Conservation (phyloP, 2,329 filamentous ascomycete species). For the Verticillium dahliae region DNA sequence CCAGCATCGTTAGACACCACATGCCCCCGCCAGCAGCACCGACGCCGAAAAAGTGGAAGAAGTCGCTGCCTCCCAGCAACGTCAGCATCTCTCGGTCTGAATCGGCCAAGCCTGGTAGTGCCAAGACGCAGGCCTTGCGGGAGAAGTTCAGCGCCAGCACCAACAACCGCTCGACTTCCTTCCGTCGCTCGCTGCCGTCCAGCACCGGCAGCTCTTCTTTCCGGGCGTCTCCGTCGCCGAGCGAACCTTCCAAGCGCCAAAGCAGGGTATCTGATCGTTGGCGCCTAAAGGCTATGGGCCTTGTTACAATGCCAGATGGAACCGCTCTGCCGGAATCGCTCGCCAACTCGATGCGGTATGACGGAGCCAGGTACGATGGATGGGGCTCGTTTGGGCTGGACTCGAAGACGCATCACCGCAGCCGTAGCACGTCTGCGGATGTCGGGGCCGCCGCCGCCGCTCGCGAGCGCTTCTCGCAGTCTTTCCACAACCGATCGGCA, state of each 20-base stretch:
- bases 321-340: conserved; percentile 46
- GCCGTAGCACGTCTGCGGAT: conserved; percentile 12
- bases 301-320: conserved; percentile 47
- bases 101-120: conserved; percentile 13
- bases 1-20: conserved; percentile 25
- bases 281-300: conserved; percentile 42
- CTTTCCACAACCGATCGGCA: conserved; percentile 3
- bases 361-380: conserved; percentile 30
- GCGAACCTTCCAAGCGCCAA: conserved; percentile 12
- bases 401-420: conserved; percentile 7
- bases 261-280: conserved; percentile 37
- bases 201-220: conserved; percentile 14
- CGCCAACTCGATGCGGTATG: conserved; percentile 35
- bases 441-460: conserved; percentile 26
- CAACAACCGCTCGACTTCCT: conserved; percentile 14
- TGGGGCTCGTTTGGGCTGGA: conserved; percentile 29
- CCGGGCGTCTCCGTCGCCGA: conserved; percentile 4
- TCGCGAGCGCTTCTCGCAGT: conserved; percentile 10
- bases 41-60: neutral
- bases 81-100: neutral
- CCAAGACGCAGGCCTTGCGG: conserved; percentile 30
- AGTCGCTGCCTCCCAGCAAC: neutral
- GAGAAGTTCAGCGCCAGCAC: conserved; percentile 22
- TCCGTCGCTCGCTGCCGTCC: conserved; percentile 32
- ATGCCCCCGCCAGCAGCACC: neutral